Evolutionary conservation across 371 early-diverging fungal species (phyloP), one percentile per base, ranked within the genome.

Genomic region (Zopfochytrium polystomum): DNA sequence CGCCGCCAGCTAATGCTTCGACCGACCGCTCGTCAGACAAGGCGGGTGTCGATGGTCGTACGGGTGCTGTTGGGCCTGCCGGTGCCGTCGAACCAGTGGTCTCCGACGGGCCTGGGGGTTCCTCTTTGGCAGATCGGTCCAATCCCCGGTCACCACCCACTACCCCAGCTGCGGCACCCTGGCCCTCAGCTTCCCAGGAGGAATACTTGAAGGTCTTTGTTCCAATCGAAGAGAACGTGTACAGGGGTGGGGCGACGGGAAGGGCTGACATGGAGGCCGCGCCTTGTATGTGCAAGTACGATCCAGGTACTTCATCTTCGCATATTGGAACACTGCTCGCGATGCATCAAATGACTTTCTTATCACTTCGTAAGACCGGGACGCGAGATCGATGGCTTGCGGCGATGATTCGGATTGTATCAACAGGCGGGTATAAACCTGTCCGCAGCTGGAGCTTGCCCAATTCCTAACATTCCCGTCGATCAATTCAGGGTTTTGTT

Each of bases 381-480:
- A 33, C 30, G 66, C 58, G 63, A 43, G 45, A 32, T 32, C 5
- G 27, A 63, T 62, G 47, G 96, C 96, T 1, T 95, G 96, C 70
- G 96, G 96, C 22, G 89, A 88, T 31, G 84, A 85, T 54, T 80
- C 88, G 26, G 74, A 81, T 33, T 98, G 98, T 74, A 93, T 96
- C 72, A 98, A 98, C 72, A 78, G 60, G 60, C 52, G 6, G 25
- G 34, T n/a, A 18, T 20, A 31, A 18, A 11, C 30, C 30, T 5
- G 11, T 22, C 5, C 5, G 22, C 7, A 11, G n/a, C 22, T 18
- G 13, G 47, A 20, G 11, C 53, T 25, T 52, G 0, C 15, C 13
- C 5, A 23, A n/a, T 50, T 32, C 33, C n/a, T 11, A 22, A 44
- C 6, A 49, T 58, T 58, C 7, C 22, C 22, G 11, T 55, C 13